These are phyloP conservation scores for Alectoria sarmentosa DNA, from an alignment of 495 filamentous ascomycete species.

Conservation along the genomic window DNA sequence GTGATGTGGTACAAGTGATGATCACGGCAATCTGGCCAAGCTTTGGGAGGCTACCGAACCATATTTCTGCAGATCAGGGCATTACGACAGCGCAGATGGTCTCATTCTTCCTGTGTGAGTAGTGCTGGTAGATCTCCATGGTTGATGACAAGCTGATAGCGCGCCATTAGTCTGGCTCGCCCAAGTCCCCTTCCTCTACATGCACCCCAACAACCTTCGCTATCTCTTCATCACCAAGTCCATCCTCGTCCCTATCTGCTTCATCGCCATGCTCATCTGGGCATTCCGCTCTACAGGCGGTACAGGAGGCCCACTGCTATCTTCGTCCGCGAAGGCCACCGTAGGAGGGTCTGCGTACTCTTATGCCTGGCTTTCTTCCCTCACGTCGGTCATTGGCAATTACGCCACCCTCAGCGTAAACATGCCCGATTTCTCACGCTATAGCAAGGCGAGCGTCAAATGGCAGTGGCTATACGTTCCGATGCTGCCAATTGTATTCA, in stretches of 20 bases:
- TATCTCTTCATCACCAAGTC: conserved; percentile 42
- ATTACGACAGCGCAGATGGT: conserved; percentile 61
- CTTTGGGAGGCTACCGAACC: conserved; percentile 48
- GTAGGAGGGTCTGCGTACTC: conserved; percentile 36
- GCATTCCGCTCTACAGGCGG: conserved; percentile 32
- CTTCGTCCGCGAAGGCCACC: conserved; percentile 24
- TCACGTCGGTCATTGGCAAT: conserved; percentile 40
- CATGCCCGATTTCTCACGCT: conserved; percentile 42
- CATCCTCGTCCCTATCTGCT: conserved; percentile 39
- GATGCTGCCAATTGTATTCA: conserved; percentile 43
- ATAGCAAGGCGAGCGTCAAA: conserved; percentile 37
- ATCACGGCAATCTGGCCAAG: conserved; percentile 62
- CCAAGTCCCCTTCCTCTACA: conserved; percentile 42
- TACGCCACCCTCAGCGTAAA: conserved; percentile 37
- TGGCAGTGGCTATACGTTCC: conserved; percentile 45
- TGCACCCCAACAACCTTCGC: conserved; percentile 40
- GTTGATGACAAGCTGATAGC: not conserved
- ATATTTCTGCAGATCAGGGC: conserved; percentile 48
- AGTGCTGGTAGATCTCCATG: not conserved
- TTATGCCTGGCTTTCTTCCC: conserved; percentile 39
- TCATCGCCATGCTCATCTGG: conserved; percentile 45
- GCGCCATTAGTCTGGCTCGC: conserved; percentile 31
- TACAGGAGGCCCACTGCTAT: conserved; percentile 22
- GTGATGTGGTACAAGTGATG: conserved; percentile 58
- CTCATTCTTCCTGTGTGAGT: conserved; percentile 50